Evolutionary conservation across 495 filamentous ascomycete genomes (phyloP).

Genomic region (Penicillium pancosmium): DNA sequence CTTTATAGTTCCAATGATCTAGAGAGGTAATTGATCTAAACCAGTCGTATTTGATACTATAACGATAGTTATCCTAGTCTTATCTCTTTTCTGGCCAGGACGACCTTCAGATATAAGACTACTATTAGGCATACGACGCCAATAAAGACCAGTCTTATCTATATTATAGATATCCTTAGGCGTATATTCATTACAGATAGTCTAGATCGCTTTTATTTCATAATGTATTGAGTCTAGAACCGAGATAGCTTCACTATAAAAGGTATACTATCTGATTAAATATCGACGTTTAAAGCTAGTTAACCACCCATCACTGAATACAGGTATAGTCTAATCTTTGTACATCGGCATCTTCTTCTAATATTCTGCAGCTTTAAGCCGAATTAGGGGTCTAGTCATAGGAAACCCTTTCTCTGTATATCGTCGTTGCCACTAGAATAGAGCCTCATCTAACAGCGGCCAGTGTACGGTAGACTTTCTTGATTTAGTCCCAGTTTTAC

Average conservation of each 20-base stretch:
- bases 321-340: conserved; percentile 12
- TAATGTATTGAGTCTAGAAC: conserved; percentile 12
- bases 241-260: conserved; percentile 16
- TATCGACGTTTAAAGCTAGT: conserved; percentile 14
- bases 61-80: conserved; percentile 17
- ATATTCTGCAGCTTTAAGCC: conserved; percentile 11
- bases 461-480: conserved; percentile 5
- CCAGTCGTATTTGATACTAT: conserved; percentile 10
- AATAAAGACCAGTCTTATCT: conserved; percentile 14
- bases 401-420: conserved; percentile 9
- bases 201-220: conserved; percentile 8
- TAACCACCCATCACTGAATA: conserved; percentile 5
- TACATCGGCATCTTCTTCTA: conserved; percentile 14
- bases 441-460: conserved; percentile 8
- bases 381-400: conserved; percentile 8
- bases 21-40: too few species aligned
- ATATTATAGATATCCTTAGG: conserved; percentile 19
- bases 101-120: conserved; percentile 8
- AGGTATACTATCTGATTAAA: conserved; percentile 10
- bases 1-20: too few species aligned
- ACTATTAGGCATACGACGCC: conserved; percentile 15
- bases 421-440: conserved; percentile 8
- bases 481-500: not conserved
- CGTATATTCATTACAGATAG: conserved; percentile 12
- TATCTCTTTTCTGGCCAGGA: conserved; percentile 12